Evolutionary conservation across 345 rosid species (phyloP), one percentile per base, ranked within the genome.

Genomic region (Hibiscus syriacus): DNA sequence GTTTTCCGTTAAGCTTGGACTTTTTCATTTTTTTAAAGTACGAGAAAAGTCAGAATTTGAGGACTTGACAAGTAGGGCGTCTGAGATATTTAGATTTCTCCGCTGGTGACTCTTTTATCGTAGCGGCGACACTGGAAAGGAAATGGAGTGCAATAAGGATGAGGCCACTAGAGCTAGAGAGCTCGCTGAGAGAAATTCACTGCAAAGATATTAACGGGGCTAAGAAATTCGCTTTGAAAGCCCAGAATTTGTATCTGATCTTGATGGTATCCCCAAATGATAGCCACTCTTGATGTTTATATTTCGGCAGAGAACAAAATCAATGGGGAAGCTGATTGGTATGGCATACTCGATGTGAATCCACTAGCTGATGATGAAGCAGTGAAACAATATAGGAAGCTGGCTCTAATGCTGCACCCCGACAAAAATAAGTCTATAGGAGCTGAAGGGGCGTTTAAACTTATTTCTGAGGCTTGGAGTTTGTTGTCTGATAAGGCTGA

Each of bases 391-490:
- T 87, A 87, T 53, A 77, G 85, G 76, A 87, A 82, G 83, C 74
- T 85, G 48, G 93, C 88, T 53, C 73, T 88, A 34, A 64, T 70
- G 76, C 86, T 88, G 30, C 95, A 88, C 54, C 95, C 95, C 0
- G 95, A 88, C 70, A 84, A 80, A 48, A 88, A 88, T 75, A 84
- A 74, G 70, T 81, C 86, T 56, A 0, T 80, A 2, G 92, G 92
- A 71, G 85, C 88, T n/a, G 92, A 88, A 65, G 90, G 92, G 62
- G 92, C 95, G 2, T 88, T 88, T 71, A 83, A 86, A 57, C 73
- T 77, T 58, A 69, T 85, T 26, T 75, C 85, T 0, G 83, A 85
- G 78, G 89, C 89, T 25, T 88, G 95, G 95, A 88, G 86, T 53
- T 70, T 88, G 67, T 76, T 88, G 72, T 88, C 95, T 17, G 90